Evolutionary conservation across 73 alveolate species (phyloP), one percentile per base, ranked within the genome.

Genomic region (Chromera velia): DNA sequence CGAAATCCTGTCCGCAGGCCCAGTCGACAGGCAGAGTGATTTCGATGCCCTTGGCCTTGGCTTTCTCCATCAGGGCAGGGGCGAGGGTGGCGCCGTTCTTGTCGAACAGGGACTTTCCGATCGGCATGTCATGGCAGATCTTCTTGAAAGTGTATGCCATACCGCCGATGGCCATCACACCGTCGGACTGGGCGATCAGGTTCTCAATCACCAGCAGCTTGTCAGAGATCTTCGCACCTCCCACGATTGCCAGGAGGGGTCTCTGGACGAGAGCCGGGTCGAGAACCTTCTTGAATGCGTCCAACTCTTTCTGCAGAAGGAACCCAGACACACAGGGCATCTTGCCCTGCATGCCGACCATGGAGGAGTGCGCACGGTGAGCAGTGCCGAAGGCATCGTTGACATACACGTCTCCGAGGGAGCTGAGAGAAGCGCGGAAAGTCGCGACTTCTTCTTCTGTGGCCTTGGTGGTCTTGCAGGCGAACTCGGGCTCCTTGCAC

Each of bases 111-210:
- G 76, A 65, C 71, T 65, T 76, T 32, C 83, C 83, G 64, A 77
- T 77, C 74, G 32, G 45, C 70, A 77, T 77, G 71, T 72, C 76
- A 18, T 72, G 76, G 33, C 34, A 31, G 33, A 77, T 76, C 88
- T 93, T 93, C 82, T 89, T 70, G 93, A 93, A 93, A 34, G 98
- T 93, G 94, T 90, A 93, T 77, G 96, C 96, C 98, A 93, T 93
- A 45, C 98, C 98, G 72, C 98, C 98, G 27, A 96, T 95, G 71
- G 91, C 89, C 49, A 93, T 88, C 93, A 93, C 89, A 74, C 91
- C 96, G 72, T 93, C 96, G 40, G 87, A 94, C 75, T 89, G 74
- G 74, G 91, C 98, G 46, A 93, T 82, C 87, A 94, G 64, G 78
- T 88, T 88, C 83, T 76, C 87, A 67, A 94, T 94, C 64, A 94